Percentiles rank a stretch among this genome's conserved stretches.
These are phyloP conservation scores for Agaricus blazei DNA, from an alignment of 768 basidiomycete species.

Conservation along the genomic window DNA sequence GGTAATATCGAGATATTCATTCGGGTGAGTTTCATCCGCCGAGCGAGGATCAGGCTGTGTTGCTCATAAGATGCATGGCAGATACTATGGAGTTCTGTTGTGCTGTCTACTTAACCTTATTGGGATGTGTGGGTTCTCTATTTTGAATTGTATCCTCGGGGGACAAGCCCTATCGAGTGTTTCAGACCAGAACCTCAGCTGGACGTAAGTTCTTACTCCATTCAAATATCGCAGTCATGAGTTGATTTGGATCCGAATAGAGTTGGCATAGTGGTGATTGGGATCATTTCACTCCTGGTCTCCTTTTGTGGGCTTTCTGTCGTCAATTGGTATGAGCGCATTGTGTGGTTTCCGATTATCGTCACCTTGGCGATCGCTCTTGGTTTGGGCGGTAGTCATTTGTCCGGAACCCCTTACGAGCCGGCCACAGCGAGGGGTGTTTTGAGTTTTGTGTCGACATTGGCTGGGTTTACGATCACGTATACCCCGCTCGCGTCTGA, in stretches of 20 bases:
- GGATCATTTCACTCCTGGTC: slow-evolving; percentile 57
- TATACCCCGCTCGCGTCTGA: slow-evolving; percentile 62
- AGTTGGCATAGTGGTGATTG: slow-evolving; percentile 80
- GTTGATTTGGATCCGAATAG: slow-evolving; percentile 24
- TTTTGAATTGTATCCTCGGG: slow-evolving; percentile 58
- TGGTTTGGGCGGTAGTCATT: slow-evolving; percentile 70
- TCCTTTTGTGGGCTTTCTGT: slow-evolving; percentile 56
- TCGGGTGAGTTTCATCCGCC: slow-evolving; percentile 22
- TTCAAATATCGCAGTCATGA: background rate
- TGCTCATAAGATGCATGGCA: background rate
- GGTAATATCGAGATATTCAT: slow-evolving; percentile 54
- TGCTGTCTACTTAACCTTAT: slow-evolving; percentile 46
- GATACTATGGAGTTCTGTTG: slow-evolving; percentile 46
- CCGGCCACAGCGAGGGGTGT: slow-evolving; percentile 53
- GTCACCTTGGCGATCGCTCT: slow-evolving; percentile 66
- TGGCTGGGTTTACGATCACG: slow-evolving; percentile 71
- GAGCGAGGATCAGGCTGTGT: background rate
- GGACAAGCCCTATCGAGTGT: slow-evolving; percentile 35
- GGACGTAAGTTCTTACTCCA: slow-evolving; percentile 20
- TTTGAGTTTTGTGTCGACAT: slow-evolving; percentile 61
- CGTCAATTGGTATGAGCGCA: slow-evolving; percentile 60
- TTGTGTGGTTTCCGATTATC: slow-evolving; percentile 77
- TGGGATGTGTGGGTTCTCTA: slow-evolving; percentile 53
- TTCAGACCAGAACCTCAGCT: slow-evolving; percentile 21
- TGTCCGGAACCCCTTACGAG: slow-evolving; percentile 42